Percentiles rank a stretch among this genome's conserved stretches.
Conservation (phyloP, 805 yeast genomes). For the Zygotorulaspora danielsina region DNA sequence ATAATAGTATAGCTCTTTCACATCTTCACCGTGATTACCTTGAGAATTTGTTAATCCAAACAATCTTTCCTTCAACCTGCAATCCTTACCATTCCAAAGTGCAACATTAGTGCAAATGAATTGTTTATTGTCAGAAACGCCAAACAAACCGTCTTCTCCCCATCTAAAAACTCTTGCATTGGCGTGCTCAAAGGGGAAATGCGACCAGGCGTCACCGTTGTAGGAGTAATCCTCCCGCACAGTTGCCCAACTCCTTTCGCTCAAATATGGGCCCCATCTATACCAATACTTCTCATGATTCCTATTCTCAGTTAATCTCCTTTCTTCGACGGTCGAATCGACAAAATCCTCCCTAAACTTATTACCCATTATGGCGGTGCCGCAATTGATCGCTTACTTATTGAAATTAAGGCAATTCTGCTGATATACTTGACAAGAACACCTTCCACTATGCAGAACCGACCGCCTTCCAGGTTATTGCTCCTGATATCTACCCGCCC, state of each 20-base stretch:
- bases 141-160: slow-evolving; percentile 96
- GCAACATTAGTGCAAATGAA: slow-evolving; percentile 73
- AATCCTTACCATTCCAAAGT: slow-evolving; percentile 88
- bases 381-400: slow-evolving; percentile 2
- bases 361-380: slow-evolving; percentile 14
- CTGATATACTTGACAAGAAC: too few relatives aligned
- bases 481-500: too few relatives aligned
- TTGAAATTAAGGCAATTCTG: too few relatives aligned
- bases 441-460: too few relatives aligned
- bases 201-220: slow-evolving; percentile 87
- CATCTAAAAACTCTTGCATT: slow-evolving; percentile 78
- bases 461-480: too few relatives aligned
- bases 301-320: slow-evolving; percentile 35
- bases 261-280: slow-evolving; percentile 87
- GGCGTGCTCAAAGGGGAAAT: slow-evolving; percentile 82
- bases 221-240: slow-evolving; percentile 84
- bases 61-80: slow-evolving; percentile 75
- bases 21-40: slow-evolving; percentile 96
- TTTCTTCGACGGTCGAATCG: slow-evolving; percentile 36
- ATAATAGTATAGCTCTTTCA: slow-evolving; percentile 78
- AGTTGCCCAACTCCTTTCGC: slow-evolving; percentile 84
- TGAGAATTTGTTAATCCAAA: slow-evolving; percentile 89
- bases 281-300: slow-evolving; percentile 57
- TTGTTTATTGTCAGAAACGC: slow-evolving; percentile 81
- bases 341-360: slow-evolving; percentile 22